phyloP scores from a whole-genome alignment of 805 yeast genomes.

The Pichia paraexigua region DNA sequence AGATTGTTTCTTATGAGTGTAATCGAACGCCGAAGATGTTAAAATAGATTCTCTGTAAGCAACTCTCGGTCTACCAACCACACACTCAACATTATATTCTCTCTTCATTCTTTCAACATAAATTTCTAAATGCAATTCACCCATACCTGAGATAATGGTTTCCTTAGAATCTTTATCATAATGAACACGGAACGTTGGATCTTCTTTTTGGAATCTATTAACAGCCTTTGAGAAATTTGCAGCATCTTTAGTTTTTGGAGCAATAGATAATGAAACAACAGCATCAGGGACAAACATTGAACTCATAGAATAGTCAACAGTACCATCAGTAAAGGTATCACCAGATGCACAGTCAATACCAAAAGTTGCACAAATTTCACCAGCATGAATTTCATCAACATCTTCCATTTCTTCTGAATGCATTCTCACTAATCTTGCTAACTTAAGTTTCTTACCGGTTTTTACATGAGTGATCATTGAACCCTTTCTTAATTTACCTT shows the following conservation, averaged over 20 bases:
- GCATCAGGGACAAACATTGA: constrained; percentile 99
- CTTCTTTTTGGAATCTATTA: constrained; percentile 96
- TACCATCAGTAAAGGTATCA: constrained; percentile 90
- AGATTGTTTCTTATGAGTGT: constrained; percentile 93
- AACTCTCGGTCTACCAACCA: constrained; percentile 96
- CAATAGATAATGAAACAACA: constrained; percentile 85
- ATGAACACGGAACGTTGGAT: constrained; percentile 93
- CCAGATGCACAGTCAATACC: constrained; percentile 99
- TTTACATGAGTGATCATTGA: constrained; percentile 80
- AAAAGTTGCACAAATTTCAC: constrained; percentile 98
- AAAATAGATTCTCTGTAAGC: constrained; percentile 93
- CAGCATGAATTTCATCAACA: constrained; percentile 89
- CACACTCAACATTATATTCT: constrained; percentile 92
- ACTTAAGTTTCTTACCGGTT: constrained; percentile 88
- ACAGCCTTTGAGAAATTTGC: constrained; percentile 93
- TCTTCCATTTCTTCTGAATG: constrained; percentile 99
- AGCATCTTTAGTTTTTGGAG: constrained; percentile 80
- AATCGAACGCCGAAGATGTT: constrained; percentile 69
- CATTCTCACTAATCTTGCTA: constrained; percentile 93
- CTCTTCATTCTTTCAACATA: constrained; percentile 97
- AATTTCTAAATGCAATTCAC: constrained; percentile 93
- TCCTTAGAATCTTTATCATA: constrained; percentile 89
- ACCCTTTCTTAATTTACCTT: constrained; percentile 91
- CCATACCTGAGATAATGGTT: constrained; percentile 88
- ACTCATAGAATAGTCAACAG: constrained; percentile 77